These are phyloP conservation scores for Oryza meridionalis DNA, from an alignment of 176 grass and related monocot species.

Conservation along the genomic window DNA sequence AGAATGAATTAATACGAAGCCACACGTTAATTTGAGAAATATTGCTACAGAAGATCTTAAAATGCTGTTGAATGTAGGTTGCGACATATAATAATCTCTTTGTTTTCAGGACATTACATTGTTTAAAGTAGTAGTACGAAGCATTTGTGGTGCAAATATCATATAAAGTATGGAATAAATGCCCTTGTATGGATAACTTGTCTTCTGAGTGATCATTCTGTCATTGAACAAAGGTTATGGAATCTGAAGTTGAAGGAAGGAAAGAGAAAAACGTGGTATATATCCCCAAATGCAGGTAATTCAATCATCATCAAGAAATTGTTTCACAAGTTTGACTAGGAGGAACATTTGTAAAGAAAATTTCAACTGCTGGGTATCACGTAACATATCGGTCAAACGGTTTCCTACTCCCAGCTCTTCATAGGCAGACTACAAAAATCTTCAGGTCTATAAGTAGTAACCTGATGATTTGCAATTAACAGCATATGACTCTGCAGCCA, in stretches of 20 bases:
- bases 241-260: conserved; percentile 80
- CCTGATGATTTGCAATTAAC: background rate
- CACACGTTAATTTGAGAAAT: conserved; percentile 5
- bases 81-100: background rate
- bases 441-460: conserved; percentile 11
- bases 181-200: conserved; percentile 17
- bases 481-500: background rate
- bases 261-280: conserved; percentile 95
- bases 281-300: conserved; percentile 96
- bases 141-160: conserved; percentile 6
- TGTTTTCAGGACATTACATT: background rate
- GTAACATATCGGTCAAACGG: conserved; percentile 2
- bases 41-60: background rate
- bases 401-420: conserved; percentile 1
- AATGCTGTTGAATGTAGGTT: conserved; percentile 1
- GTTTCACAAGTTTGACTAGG: background rate
- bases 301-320: conserved; percentile 20
- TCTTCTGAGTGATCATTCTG: conserved; percentile 55
- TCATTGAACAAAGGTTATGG: conserved; percentile 71
- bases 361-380: background rate
- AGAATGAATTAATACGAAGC: conserved; percentile 18
- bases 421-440: conserved; percentile 4
- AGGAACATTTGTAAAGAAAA: conserved; percentile 23
- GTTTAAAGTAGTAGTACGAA: background rate
- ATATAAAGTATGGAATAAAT: conserved; percentile 39